These are phyloP conservation scores for Lithohypha guttulata DNA, from an alignment of 2,329 filamentous ascomycete species.

Conservation along the genomic window DNA sequence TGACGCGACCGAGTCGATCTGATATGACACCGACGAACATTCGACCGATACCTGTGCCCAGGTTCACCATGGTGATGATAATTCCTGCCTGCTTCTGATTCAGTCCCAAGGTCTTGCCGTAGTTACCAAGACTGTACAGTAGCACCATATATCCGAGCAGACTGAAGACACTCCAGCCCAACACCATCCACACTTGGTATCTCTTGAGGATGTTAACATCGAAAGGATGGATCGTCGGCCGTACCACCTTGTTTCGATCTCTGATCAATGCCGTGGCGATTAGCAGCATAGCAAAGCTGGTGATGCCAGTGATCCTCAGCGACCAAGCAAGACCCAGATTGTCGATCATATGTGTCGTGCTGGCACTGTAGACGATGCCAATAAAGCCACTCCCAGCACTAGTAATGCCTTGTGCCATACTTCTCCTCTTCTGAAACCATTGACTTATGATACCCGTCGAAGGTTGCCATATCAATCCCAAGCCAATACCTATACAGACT, in stretches of 20 bases:
- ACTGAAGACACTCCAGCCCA: slow-evolving; percentile 34
- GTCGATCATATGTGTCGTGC: slow-evolving; percentile 24
- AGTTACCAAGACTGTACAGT: slow-evolving; percentile 36
- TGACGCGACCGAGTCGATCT: slow-evolving; percentile 35
- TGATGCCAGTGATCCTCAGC: slow-evolving; percentile 25
- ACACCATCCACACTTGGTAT: slow-evolving; percentile 21
- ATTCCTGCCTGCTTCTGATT: slow-evolving; percentile 29
- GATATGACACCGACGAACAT: slow-evolving; percentile 37
- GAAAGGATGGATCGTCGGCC: slow-evolving; percentile 20
- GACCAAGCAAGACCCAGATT: slow-evolving; percentile 23
- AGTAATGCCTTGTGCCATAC: slow-evolving; percentile 25
- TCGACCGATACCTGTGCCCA: slow-evolving; percentile 39
- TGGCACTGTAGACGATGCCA: slow-evolving; percentile 23
- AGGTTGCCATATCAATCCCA: slow-evolving; percentile 23
- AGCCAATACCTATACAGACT: slow-evolving; percentile 23
- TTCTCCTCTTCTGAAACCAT: slow-evolving; percentile 26
- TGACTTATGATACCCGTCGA: slow-evolving; percentile 21
- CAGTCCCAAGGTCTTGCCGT: slow-evolving; percentile 35
- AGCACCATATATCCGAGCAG: slow-evolving; percentile 40
- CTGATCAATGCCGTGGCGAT: slow-evolving; percentile 22
- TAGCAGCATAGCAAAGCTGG: slow-evolving; percentile 20
- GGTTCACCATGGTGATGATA: slow-evolving; percentile 36
- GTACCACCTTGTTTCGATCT: slow-evolving; percentile 22
- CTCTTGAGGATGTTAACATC: slow-evolving; percentile 19
- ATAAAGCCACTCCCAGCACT: slow-evolving; percentile 24